A percentile compares a stretch with the other conserved stretches of the same genome.
These are phyloP conservation scores for Pythium diclinum DNA, from an alignment of 352 stramenopile species.

Conservation along the genomic window DNA sequence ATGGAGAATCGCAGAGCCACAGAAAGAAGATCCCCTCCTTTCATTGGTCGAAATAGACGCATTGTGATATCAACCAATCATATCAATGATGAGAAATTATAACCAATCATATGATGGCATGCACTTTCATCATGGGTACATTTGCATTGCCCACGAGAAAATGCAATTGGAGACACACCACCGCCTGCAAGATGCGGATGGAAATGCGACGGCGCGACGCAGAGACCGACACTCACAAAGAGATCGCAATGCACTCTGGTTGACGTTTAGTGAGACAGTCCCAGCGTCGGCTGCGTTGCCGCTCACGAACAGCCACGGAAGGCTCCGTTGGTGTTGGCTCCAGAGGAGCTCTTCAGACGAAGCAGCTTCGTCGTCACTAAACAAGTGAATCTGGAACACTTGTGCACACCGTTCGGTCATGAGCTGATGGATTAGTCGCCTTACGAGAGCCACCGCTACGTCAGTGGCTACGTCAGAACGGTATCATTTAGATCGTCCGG, in stretches of 20 bases:
- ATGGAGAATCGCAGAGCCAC: constrained; percentile 20
- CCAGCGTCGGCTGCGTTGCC: too few relatives aligned
- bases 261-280: too few relatives aligned
- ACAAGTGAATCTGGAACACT: too few relatives aligned
- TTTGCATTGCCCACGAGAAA: not conserved
- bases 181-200: not conserved
- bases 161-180: not conserved
- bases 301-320: too few relatives aligned
- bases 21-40: constrained; percentile 26
- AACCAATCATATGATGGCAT: not conserved
- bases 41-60: constrained; percentile 26
- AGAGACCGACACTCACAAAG: not conserved
- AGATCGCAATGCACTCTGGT: not conserved
- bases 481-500: too few relatives aligned
- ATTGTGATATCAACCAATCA: constrained; percentile 10
- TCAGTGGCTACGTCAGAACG: too few relatives aligned
- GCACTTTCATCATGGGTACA: not conserved
- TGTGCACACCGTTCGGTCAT: too few relatives aligned
- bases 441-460: too few relatives aligned
- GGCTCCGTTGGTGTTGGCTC: too few relatives aligned
- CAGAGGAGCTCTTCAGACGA: too few relatives aligned
- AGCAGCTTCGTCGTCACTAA: too few relatives aligned
- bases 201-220: not conserved
- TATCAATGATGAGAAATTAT: not conserved
- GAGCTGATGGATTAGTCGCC: too few relatives aligned